Base-by-base conservation (phyloP, 78 protist species). In the Pelomyxa schiedti region DNA sequence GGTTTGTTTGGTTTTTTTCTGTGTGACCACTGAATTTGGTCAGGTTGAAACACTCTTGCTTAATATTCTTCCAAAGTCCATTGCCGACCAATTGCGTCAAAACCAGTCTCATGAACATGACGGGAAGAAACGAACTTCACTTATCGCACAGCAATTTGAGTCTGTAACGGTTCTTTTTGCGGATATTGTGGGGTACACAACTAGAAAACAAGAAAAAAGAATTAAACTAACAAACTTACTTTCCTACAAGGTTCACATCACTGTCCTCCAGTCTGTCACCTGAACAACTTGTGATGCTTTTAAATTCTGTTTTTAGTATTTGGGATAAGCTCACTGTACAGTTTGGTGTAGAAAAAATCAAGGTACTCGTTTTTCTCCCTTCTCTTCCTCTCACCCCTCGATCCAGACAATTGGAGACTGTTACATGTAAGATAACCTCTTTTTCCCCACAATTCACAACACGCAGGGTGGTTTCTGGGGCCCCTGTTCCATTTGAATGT, bases 281-380 rank as follows among this genome's bases (percentile, higher is more conserved):
- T 26, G 80, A 64, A n/a, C 79, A 80, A 36, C 69, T 88, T 9
- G 76, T 83, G 8, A 66, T 69, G 28, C 78, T 87, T 0, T 72
- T 92, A 6, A 90, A 85, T 38, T 80, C 68, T 66, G 63, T 92
- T 1, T 89, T 92, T 52, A 47, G 58, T 16, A 16, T 47, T 16
- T 47, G 58, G 58, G 58, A 47, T 16, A 52, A 52, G 28, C 38
- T 40, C 8, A 77, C 88, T 40, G 95, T 88, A 69, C 30, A 41
- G 26, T 74, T 76, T 69, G 84, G 78, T 24, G 69, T 90, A 24
- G 92, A 87, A 63, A 91, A 91, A 68, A 85, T 91, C 32, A 84
- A 84, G 68, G 88, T 90, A 29, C 79, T 90, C 65, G 90, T 90
- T 39, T 90, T 86, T 66, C n/a, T n/a, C n/a, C n/a, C n/a, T n/a